Percentiles rank a stretch among this genome's conserved stretches.
Conservation (phyloP, 176 grass and related monocot species). For the Paspalum vaginatum region DNA sequence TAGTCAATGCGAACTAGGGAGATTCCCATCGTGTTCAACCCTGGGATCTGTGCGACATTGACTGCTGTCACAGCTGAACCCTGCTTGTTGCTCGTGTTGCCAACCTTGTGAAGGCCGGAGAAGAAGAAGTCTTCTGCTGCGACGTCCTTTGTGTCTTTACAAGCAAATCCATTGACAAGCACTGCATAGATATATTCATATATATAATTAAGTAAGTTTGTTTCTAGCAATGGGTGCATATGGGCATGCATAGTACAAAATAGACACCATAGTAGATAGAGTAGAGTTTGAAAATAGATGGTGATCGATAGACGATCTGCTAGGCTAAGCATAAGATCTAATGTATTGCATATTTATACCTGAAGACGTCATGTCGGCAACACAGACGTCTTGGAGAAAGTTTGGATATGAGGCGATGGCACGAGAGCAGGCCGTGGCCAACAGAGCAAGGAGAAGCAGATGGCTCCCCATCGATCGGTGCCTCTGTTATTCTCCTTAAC, state of each 20-base stretch:
- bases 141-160: neutral
- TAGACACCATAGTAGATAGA: too few relatives aligned
- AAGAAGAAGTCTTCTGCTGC: constrained; percentile 2
- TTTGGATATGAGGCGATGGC: constrained; percentile 3
- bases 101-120: neutral
- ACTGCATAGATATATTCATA: neutral
- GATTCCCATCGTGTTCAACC: neutral
- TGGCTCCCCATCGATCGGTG: neutral
- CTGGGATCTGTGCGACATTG: neutral
- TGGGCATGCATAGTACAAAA: too few relatives aligned
- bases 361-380: constrained; percentile 12
- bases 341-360: neutral
- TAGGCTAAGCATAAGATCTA: too few relatives aligned
- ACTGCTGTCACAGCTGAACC: neutral
- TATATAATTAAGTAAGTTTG: too few relatives aligned
- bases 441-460: neutral
- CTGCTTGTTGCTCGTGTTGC: neutral
- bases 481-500: neutral
- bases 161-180: neutral
- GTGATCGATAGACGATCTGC: too few relatives aligned
- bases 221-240: too few relatives aligned
- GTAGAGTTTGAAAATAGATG: too few relatives aligned
- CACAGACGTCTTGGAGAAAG: constrained; percentile 25
- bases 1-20: constrained; percentile 1
- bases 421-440: neutral